A percentile compares a stretch with the other conserved stretches of the same genome.
Conservation (phyloP, 225 moss, liverwort and hornwort genomes). For the Pseudisothecium myosuroides region DNA sequence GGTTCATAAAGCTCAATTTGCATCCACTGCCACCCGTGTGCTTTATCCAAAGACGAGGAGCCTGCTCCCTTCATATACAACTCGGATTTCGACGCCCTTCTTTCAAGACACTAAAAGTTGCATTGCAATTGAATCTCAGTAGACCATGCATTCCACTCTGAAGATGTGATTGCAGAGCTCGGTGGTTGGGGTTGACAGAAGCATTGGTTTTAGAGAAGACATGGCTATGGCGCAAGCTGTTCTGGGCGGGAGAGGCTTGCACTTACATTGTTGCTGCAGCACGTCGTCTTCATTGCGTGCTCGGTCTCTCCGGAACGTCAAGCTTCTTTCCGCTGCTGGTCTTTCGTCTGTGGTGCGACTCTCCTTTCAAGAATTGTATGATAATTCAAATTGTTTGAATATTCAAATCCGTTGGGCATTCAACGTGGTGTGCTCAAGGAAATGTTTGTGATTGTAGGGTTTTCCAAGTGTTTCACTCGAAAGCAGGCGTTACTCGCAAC, state of each 20-base stretch:
- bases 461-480: not conserved
- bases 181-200: not conserved
- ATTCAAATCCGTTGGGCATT: not conserved
- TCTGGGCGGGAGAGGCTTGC: conserved; percentile 27
- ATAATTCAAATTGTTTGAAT: not conserved
- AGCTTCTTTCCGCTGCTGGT: not conserved
- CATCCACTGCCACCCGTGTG: conserved; percentile 6
- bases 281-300: not conserved
- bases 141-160: not conserved
- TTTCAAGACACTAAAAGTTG: not conserved
- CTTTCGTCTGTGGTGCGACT: not conserved
- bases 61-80: not conserved
- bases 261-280: conserved; percentile 6
- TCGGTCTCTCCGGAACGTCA: not conserved
- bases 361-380: not conserved
- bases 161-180: not conserved
- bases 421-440: not conserved
- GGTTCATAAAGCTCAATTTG: not conserved
- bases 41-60: conserved; percentile 7
- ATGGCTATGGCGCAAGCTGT: conserved; percentile 40
- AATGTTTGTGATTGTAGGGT: conserved; percentile 11
- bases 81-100: not conserved
- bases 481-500: not conserved
- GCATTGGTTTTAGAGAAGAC: not conserved
- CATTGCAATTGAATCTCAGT: not conserved